These are phyloP conservation scores for Euphorbia schlechtendalii DNA, from an alignment of 441 rosid genomes.

Conservation along the genomic window DNA sequence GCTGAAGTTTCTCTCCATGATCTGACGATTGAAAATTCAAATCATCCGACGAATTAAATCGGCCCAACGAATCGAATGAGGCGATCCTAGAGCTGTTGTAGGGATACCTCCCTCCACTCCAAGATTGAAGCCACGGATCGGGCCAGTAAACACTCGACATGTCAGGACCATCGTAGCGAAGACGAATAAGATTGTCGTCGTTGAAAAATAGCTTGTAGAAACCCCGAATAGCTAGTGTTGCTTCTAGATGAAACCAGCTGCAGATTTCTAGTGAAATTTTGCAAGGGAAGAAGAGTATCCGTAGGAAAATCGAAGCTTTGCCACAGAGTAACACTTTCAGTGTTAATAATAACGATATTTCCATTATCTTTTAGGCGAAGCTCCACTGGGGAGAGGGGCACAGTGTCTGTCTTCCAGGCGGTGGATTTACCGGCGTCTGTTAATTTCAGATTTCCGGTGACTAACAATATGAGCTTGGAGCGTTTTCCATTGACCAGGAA, in stretches of 20 bases:
- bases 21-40: not conserved
- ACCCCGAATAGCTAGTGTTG: conserved; percentile 6
- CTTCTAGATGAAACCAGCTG: conserved; percentile 20
- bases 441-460: conserved; percentile 13
- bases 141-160: conserved; percentile 23
- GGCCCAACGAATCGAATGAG: conserved; percentile 9
- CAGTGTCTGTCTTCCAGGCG: conserved; percentile 14
- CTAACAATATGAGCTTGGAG: conserved; percentile 14
- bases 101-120: not conserved
- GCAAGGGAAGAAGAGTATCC: conserved; percentile 23
- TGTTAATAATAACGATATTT: conserved; percentile 15
- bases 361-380: conserved; percentile 17
- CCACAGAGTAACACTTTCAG: conserved; percentile 7
- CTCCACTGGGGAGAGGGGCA: not conserved
- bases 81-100: conserved; percentile 22
- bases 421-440: conserved; percentile 18
- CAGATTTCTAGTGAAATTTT: conserved; percentile 9
- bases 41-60: conserved; percentile 14
- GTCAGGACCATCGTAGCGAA: conserved; percentile 19
- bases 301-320: conserved; percentile 24
- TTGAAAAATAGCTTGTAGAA: conserved; percentile 14
- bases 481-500: conserved; percentile 19
- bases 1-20: conserved; percentile 9
- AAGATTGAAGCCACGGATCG: conserved; percentile 9
- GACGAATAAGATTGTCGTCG: conserved; percentile 14